phyloP scores from a whole-genome alignment of 768 basidiomycete species.

The Hydnomerulius pinastri region DNA sequence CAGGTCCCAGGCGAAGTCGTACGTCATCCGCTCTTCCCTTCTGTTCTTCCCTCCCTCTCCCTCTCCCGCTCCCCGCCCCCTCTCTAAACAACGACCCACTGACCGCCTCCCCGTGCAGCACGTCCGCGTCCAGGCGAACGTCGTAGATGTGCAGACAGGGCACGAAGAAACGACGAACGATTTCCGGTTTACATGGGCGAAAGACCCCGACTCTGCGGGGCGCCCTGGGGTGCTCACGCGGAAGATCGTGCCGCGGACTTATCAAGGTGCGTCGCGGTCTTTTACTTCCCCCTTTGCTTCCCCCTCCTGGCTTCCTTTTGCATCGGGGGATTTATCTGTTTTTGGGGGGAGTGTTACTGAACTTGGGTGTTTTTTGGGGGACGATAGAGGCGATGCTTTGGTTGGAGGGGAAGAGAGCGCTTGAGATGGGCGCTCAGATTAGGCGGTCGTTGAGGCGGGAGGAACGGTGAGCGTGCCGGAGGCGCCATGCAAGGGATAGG shows the following conservation, averaged over 20 bases:
- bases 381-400: conserved; percentile 87
- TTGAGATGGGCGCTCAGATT: conserved; percentile 72
- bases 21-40: conserved; percentile 28
- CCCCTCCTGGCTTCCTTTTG: too few species aligned
- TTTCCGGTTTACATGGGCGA: conserved; percentile 74
- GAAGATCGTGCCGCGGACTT: conserved; percentile 67
- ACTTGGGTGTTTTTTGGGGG: too few species aligned
- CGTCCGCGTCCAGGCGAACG: conserved; percentile 69
- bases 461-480: conserved; percentile 11
- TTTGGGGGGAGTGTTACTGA: too few species aligned
- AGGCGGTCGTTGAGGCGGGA: conserved; percentile 38
- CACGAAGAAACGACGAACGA: conserved; percentile 69
- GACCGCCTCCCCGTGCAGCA: conserved; percentile 45
- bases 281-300: too few species aligned
- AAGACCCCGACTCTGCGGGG: too few species aligned
- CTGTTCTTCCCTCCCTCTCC: not conserved
- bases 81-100: too few species aligned
- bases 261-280: conserved; percentile 47
- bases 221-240: too few species aligned
- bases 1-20: conserved; percentile 55
- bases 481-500: too few species aligned
- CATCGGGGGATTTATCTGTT: too few species aligned
- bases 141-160: conserved; percentile 68
- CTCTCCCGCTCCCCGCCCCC: too few species aligned
- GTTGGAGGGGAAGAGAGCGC: conserved; percentile 74